Percentiles rank a stretch among this genome's conserved stretches.
phyloP scores from a whole-genome alignment of 441 rosid species.

The Populus hybrid region DNA sequence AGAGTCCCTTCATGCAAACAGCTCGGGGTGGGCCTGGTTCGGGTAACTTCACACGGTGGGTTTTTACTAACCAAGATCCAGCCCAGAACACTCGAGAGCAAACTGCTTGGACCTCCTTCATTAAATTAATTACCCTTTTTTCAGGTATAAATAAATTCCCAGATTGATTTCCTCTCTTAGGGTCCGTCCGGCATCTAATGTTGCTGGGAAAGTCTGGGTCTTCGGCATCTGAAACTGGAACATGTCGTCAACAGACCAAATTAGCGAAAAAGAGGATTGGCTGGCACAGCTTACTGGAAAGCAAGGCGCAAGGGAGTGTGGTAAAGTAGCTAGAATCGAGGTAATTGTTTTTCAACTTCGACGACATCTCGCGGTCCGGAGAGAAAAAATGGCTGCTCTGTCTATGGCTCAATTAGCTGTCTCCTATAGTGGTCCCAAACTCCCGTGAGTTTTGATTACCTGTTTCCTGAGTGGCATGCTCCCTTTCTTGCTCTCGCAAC shows the following conservation, averaged over 20 bases:
- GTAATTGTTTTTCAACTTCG: neutral
- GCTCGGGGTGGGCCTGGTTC: neutral
- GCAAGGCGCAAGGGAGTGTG: no score
- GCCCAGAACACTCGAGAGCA: neutral
- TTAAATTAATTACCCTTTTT: neutral
- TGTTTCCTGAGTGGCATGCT: conserved; percentile 12
- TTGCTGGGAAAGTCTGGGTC: no score
- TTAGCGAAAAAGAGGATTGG: no score
- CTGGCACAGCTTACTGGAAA: no score
- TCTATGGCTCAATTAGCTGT: conserved; percentile 2
- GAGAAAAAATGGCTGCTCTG: neutral
- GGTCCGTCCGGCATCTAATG: neutral
- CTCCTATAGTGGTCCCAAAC: conserved; percentile 16
- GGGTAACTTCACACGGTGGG: neutral
- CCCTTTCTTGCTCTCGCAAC: neutral
- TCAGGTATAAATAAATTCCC: neutral
- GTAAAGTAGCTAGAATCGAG: neutral
- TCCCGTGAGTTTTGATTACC: neutral
- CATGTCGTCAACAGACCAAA: neutral
- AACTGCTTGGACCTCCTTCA: neutral
- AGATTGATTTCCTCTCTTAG: neutral
- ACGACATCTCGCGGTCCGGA: conserved; percentile 10
- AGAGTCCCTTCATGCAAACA: neutral
- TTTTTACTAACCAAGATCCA: neutral
- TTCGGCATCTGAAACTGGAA: neutral